These are phyloP conservation scores for Tolypocladium paradoxum DNA, from an alignment of 2,329 filamentous ascomycete species.

Conservation along the genomic window DNA sequence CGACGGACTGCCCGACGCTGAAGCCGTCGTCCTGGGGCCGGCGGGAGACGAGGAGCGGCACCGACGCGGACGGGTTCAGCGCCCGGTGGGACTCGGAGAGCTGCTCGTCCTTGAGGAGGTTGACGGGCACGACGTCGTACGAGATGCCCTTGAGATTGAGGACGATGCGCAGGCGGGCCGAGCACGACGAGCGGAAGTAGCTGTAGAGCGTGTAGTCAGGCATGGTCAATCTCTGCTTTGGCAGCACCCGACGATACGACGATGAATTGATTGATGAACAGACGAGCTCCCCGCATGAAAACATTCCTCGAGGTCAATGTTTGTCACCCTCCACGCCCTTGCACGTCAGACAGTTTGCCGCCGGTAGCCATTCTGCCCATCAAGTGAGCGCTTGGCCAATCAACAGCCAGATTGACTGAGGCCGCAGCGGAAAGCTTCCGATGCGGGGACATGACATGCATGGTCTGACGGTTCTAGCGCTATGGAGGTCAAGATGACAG, in stretches of 20 bases:
- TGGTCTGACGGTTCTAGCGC: too few species aligned
- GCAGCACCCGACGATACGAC: too few species aligned
- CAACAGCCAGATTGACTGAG: neutral
- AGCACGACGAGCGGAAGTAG: constrained; percentile 54
- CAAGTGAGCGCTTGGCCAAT: neutral
- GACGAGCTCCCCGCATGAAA: neutral
- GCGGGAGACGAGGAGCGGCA: constrained; percentile 40
- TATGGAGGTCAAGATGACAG: too few species aligned
- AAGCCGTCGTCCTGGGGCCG: constrained; percentile 17
- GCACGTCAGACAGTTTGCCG: neutral
- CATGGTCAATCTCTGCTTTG: neutral
- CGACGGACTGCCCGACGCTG: constrained; percentile 44
- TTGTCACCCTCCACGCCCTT: neutral
- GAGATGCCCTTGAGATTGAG: constrained; percentile 42
- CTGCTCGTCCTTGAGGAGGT: constrained; percentile 45
- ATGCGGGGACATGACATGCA: neutral
- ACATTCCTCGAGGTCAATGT: neutral
- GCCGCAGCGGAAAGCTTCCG: neutral
- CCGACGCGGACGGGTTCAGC: constrained; percentile 41
- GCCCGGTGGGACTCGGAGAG: constrained; percentile 29
- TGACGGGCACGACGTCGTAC: constrained; percentile 35
- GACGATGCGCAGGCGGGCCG: constrained; percentile 49
- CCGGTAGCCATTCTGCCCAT: neutral
- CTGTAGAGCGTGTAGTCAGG: constrained; percentile 37
- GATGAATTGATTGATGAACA: neutral